phyloP scores from a whole-genome alignment of 495 filamentous ascomycete species.

The Cetradonia linearis region DNA sequence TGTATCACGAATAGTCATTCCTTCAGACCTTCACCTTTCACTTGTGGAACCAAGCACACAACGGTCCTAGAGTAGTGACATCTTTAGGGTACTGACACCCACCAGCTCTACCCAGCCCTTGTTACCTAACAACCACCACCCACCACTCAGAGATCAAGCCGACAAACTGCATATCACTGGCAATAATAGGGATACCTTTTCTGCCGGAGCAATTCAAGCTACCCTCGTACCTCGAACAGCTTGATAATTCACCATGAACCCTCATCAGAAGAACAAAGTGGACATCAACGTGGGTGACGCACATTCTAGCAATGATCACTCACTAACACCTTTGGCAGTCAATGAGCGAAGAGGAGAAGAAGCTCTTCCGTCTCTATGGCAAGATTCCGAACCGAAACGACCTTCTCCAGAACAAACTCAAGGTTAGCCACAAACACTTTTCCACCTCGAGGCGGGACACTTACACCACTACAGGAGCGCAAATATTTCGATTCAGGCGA shows the following conservation, averaged over 20 bases:
- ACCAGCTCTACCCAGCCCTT: no score
- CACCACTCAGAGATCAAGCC: neutral
- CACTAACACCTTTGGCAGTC: slow-evolving; percentile 44
- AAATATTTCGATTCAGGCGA: slow-evolving; percentile 99
- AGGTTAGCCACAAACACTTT: slow-evolving; percentile 39
- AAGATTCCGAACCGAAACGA: slow-evolving; percentile 94
- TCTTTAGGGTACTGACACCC: no score
- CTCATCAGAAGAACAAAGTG: slow-evolving; percentile 92
- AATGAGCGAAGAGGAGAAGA: slow-evolving; percentile 84
- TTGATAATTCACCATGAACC: slow-evolving; percentile 59
- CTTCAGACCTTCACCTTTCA: neutral
- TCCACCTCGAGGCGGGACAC: slow-evolving; percentile 9
- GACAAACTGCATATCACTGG: neutral
- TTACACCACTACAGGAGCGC: slow-evolving; percentile 56
- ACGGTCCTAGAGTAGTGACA: no score
- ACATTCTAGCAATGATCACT: slow-evolving; percentile 5
- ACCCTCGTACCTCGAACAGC: neutral
- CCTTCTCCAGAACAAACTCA: slow-evolving; percentile 93
- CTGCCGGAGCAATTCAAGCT: neutral
- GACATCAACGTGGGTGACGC: slow-evolving; percentile 71
- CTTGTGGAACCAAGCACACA: neutral
- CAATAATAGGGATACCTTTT: neutral
- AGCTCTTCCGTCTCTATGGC: slow-evolving; percentile 89
- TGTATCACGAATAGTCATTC: neutral
- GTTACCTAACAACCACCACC: no score